A percentile compares a stretch with the other conserved stretches of the same genome.
Conservation (phyloP, 176 grass and related monocot species). For the Urochloa ruziziensis region DNA sequence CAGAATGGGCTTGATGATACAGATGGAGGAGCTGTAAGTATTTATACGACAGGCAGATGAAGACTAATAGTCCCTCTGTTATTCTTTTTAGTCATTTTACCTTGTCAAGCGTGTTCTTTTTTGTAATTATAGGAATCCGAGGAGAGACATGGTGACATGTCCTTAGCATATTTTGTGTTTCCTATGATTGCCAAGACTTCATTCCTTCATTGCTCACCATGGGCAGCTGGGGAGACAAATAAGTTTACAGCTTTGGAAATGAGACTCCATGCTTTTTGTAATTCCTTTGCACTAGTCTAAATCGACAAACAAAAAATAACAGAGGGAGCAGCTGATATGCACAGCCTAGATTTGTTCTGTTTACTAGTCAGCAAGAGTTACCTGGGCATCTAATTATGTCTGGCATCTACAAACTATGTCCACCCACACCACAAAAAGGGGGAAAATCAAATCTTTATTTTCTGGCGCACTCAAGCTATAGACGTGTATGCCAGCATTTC, state of each 20-base stretch:
- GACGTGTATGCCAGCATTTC: neutral
- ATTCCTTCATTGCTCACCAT: neutral
- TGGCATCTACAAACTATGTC: neutral
- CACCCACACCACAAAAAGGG: neutral
- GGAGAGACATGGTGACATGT: neutral
- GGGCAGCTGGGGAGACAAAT: neutral
- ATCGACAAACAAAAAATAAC: neutral
- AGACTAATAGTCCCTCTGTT: neutral
- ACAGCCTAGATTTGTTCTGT: neutral
- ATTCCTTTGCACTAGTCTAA: neutral
- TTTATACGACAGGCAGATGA: constrained; percentile 20
- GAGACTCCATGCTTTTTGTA: neutral
- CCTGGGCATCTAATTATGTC: neutral
- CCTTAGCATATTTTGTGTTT: neutral
- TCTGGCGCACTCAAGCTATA: neutral
- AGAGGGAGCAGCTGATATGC: neutral
- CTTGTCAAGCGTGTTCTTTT: neutral
- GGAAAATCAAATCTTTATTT: neutral
- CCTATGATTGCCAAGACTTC: neutral
- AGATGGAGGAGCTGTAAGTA: constrained; percentile 39
- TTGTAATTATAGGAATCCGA: neutral
- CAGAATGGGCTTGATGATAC: neutral
- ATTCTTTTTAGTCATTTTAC: neutral
- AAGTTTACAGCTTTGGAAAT: neutral
- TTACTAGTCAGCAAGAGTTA: neutral